Evolutionary conservation across 2,329 filamentous ascomycete genomes (phyloP), one percentile per base, ranked within the genome.

Genomic region (Colletotrichum filicis): DNA sequence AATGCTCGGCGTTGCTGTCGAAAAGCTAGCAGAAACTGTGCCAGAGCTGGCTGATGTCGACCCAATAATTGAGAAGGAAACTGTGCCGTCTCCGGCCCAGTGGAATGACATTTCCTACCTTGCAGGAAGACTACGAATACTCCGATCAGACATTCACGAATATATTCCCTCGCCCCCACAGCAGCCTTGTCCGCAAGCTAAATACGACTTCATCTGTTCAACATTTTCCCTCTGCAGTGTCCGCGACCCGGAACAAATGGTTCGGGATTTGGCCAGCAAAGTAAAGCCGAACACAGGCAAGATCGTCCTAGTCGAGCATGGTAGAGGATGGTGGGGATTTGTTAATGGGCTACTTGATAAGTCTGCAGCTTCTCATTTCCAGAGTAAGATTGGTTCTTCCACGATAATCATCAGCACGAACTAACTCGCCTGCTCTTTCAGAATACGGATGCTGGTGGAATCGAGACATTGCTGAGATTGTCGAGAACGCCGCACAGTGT

Each of bases 371-470:
- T 81, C 82, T 26, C 91, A 92, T 77, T 91, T 91, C 71, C 82
- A 84, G 26, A 86, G 60, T 63, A 53, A 53, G 60, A 9, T 24
- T 16, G 8, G 19, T 30, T 19, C n/a, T 53, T 9, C 6, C 9
- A 19, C 32, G 16, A 19, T 19, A 53, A 8, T 24, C 12, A 19
- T 12, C 30, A 49, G 28, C 60, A 12, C 11, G 9, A 52, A 8
- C 52, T 53, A 32, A 63, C 19, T n/a, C n/a, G 22, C 9, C 28
- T 19, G 3, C 22, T 26, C 42, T 5, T 5, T 22, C 8, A 65
- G 52, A 87, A 76, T 92, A 89, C 77, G 91, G 91, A 3, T 92
- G 91, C 82, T 92, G 91, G 91, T 92, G 90, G 90, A 92, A 92
- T 81, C 84, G 91, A 65, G 90, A 92, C 77, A 87, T 92, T 72